phyloP scores from a whole-genome alignment of 352 stramenopile species.

The Phytophthora syringae region DNA sequence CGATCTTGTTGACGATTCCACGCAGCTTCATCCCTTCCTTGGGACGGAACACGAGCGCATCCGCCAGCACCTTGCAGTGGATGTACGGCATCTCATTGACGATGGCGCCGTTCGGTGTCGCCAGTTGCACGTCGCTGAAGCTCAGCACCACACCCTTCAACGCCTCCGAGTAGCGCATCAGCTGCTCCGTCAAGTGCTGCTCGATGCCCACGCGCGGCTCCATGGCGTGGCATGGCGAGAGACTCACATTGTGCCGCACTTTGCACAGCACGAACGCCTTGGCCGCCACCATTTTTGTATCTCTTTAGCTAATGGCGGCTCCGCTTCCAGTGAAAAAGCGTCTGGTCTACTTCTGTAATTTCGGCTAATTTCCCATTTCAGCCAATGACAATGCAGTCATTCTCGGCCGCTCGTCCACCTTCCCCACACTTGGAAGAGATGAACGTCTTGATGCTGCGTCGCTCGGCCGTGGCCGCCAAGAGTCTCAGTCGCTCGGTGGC shows the following conservation, averaged over 20 bases:
- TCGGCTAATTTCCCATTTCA: constrained; percentile 3
- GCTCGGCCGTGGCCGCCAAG: constrained; percentile 48
- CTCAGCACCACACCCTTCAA: constrained; percentile 76
- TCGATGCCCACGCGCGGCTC: constrained; percentile 75
- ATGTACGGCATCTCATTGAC: constrained; percentile 89
- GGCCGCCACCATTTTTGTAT: constrained; percentile 18
- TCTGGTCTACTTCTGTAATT: constrained; percentile 7
- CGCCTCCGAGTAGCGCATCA: constrained; percentile 85
- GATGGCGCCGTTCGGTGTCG: constrained; percentile 63
- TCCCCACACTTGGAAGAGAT: constrained; percentile 39
- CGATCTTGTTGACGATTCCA: constrained; percentile 84
- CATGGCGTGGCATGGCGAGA: constrained; percentile 75
- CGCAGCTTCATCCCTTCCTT: constrained; percentile 67
- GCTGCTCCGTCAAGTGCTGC: constrained; percentile 71
- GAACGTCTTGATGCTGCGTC: constrained; percentile 67
- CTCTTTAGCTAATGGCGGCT: constrained; percentile 19
- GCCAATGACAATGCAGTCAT: no score
- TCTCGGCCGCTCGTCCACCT: constrained; percentile 18
- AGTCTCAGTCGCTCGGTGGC: constrained; percentile 22
- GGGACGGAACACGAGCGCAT: constrained; percentile 80
- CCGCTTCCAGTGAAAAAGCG: constrained; percentile 41
- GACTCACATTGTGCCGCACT: constrained; percentile 72
- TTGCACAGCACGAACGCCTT: constrained; percentile 69
- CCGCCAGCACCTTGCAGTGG: constrained; percentile 75
- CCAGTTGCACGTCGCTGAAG: constrained; percentile 74